Evolutionary conservation across 2,329 filamentous ascomycete species (phyloP).

Genomic region (Aspergillus quadricinctus): DNA sequence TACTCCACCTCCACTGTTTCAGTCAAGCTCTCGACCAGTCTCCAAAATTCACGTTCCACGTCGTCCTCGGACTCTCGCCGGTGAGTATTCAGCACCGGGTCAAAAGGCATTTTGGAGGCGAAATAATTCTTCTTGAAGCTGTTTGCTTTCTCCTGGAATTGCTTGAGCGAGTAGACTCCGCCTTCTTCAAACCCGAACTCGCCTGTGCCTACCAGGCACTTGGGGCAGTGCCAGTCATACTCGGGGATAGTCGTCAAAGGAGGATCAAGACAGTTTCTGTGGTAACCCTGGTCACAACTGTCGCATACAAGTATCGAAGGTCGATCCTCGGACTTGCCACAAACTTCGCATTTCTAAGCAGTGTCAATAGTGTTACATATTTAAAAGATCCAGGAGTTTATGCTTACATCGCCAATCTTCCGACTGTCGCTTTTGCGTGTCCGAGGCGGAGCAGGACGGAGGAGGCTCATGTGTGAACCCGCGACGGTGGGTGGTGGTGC

Average conservation of each 20-base stretch:
- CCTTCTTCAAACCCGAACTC: slow-evolving; percentile 98
- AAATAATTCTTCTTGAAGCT: slow-evolving; percentile 96
- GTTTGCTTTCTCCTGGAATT: slow-evolving; percentile 93
- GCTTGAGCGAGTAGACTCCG: slow-evolving; percentile 86
- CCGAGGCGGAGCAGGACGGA: slow-evolving; percentile 69
- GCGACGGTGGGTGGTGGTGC: slow-evolving; percentile 66
- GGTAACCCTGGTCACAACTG: slow-evolving; percentile 84
- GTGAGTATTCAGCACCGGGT: slow-evolving; percentile 75
- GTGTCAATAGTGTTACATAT: slow-evolving; percentile 22
- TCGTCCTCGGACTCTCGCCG: slow-evolving; percentile 87
- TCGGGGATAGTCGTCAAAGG: slow-evolving; percentile 73
- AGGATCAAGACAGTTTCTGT: slow-evolving; percentile 84
- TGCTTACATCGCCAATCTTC: slow-evolving; percentile 54
- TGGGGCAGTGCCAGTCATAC: slow-evolving; percentile 90
- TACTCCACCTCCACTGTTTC: slow-evolving; percentile 98
- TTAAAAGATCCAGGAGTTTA: slow-evolving; percentile 4
- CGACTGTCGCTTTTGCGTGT: slow-evolving; percentile 52
- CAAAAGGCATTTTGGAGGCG: slow-evolving; percentile 81
- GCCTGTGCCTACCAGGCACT: slow-evolving; percentile 91
- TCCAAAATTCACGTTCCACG: slow-evolving; percentile 95
- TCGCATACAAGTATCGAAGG: slow-evolving; percentile 76
- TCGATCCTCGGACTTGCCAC: slow-evolving; percentile 71
- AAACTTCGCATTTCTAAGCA: slow-evolving; percentile 73
- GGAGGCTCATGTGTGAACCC: slow-evolving; percentile 93
- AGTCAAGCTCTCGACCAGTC: slow-evolving; percentile 85